A percentile compares a stretch with the other conserved stretches of the same genome.
These are phyloP conservation scores for Oligophagozyma castellii DNA, from an alignment of 1,139 yeast species.

Conservation along the genomic window DNA sequence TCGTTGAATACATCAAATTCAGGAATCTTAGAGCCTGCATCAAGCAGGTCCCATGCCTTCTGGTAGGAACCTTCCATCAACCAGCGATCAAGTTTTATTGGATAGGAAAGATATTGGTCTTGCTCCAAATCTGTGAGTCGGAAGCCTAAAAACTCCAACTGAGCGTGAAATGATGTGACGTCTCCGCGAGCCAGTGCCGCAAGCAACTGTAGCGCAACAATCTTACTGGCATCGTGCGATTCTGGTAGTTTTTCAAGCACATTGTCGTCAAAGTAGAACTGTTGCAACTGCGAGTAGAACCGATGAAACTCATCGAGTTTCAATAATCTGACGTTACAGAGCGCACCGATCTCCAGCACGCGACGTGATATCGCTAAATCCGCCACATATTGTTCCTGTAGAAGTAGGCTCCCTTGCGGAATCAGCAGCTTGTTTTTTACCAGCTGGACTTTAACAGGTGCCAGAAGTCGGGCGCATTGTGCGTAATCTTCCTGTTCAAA, in stretches of 20 bases:
- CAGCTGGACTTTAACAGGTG: constrained; percentile 64
- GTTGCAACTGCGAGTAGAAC: constrained; percentile 60
- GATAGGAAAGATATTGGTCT: constrained; percentile 57
- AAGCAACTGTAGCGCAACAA: constrained; percentile 64
- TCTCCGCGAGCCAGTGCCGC: constrained; percentile 71
- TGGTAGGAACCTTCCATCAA: constrained; percentile 95
- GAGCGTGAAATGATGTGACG: constrained; percentile 80
- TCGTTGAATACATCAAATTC: constrained; percentile 49
- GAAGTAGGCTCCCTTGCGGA: constrained; percentile 34
- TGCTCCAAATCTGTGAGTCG: constrained; percentile 40
- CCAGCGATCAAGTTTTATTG: constrained; percentile 82
- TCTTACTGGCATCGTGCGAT: constrained; percentile 57
- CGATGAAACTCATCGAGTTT: constrained; percentile 57
- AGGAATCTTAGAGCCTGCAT: constrained; percentile 27
- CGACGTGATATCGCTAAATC: constrained; percentile 72
- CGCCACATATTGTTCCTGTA: constrained; percentile 34
- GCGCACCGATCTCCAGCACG: constrained; percentile 77
- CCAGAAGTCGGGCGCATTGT: constrained; percentile 46
- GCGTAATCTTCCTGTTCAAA: constrained; percentile 50
- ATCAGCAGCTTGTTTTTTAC: constrained; percentile 66
- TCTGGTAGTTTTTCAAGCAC: constrained; percentile 30
- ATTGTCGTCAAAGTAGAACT: constrained; percentile 39
- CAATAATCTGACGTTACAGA: constrained; percentile 52
- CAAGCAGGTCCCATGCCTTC: constrained; percentile 72
- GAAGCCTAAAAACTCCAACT: constrained; percentile 55